A percentile compares a stretch with the other conserved stretches of the same genome.
phyloP scores from a whole-genome alignment of 2,329 filamentous ascomycete genomes.

The Penicillium sp. region DNA sequence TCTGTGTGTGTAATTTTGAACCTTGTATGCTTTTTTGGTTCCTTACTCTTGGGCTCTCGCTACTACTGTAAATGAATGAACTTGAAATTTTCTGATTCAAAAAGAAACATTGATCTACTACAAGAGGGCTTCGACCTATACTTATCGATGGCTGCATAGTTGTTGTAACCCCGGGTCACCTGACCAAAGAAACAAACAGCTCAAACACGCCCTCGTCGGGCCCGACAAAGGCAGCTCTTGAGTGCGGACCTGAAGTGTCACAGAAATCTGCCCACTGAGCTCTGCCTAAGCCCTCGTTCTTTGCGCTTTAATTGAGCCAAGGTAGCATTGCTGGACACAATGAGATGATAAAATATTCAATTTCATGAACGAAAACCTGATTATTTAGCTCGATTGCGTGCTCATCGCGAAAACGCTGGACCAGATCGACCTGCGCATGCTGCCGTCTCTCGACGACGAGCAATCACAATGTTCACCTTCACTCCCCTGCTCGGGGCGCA shows the following conservation, averaged over 20 bases:
- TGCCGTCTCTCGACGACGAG: slow-evolving; percentile 17
- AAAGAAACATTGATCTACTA: too few species aligned
- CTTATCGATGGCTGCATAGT: too few species aligned
- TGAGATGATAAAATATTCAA: neutral
- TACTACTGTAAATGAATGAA: too few species aligned
- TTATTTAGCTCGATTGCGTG: slow-evolving; percentile 10
- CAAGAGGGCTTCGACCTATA: too few species aligned
- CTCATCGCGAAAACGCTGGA: slow-evolving; percentile 15
- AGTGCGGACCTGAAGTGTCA: neutral
- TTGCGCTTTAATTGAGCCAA: neutral
- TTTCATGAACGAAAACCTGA: neutral
- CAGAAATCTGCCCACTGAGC: neutral
- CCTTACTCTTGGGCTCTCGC: too few species aligned
- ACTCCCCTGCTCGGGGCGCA: slow-evolving; percentile 90
- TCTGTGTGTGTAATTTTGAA: too few species aligned
- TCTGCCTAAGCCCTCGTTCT: neutral
- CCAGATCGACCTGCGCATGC: slow-evolving; percentile 13
- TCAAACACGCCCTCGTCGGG: slow-evolving; percentile 12
- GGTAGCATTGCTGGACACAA: neutral
- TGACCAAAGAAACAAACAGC: slow-evolving; percentile 12
- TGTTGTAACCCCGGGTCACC: neutral
- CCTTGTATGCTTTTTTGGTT: too few species aligned
- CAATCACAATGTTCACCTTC: slow-evolving; percentile 83
- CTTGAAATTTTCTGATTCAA: too few species aligned
- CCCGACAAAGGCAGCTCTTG: slow-evolving; percentile 13